These are phyloP conservation scores for Cryptosporidium meleagridis DNA, from an alignment of 169 alveolate genomes.

Conservation along the genomic window DNA sequence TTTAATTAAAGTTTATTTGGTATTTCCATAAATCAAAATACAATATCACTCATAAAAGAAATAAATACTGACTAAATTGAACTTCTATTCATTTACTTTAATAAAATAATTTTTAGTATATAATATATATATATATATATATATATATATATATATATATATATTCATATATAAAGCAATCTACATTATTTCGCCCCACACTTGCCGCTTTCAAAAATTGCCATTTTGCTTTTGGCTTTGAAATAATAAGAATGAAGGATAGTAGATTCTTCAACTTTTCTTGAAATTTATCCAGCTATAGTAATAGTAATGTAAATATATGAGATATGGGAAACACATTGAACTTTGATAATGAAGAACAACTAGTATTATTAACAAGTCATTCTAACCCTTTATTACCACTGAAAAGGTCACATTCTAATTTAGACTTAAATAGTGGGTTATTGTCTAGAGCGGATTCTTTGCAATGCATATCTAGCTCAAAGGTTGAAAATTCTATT, in stretches of 20 bases:
- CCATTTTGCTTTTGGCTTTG: not conserved
- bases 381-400: slow-evolving; percentile 16
- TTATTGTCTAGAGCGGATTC: slow-evolving; percentile 15
- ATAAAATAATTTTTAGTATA: too few species aligned
- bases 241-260: not conserved
- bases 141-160: too few species aligned
- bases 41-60: too few species aligned
- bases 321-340: slow-evolving; percentile 43
- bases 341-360: not conserved
- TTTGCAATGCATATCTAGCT: slow-evolving; percentile 13
- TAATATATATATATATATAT: too few species aligned
- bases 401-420: slow-evolving; percentile 25
- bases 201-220: slow-evolving; percentile 22
- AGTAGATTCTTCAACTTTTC: not conserved
- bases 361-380: not conserved
- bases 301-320: slow-evolving; percentile 1
- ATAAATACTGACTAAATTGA: too few species aligned
- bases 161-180: too few species aligned
- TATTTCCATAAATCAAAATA: too few species aligned
- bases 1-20: too few species aligned
- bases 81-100: not conserved
- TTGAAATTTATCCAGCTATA: not conserved
- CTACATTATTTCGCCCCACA: slow-evolving; percentile 47
- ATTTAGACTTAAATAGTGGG: slow-evolving; percentile 27
- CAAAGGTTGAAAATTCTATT: slow-evolving; percentile 15